Evolutionary conservation across 1,284 basidiomycete genomes (phyloP), one percentile per base, ranked within the genome.

Genomic region (Puccinia novopanici): DNA sequence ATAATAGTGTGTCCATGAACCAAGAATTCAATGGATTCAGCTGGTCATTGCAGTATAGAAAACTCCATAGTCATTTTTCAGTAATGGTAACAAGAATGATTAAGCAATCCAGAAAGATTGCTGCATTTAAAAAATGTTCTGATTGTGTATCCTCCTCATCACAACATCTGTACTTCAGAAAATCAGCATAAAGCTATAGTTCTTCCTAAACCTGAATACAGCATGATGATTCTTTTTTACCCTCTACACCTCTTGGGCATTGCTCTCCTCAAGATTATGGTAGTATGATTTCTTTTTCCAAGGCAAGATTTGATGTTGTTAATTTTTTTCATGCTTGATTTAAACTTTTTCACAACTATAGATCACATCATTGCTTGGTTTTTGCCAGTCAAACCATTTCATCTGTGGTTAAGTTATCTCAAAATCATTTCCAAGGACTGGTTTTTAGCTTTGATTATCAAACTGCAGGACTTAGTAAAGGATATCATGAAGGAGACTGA

Each of bases 361-460:
- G 63, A 67, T 48, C 27, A 27, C 27, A 45, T 67, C 13, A 30
- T 67, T 40, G 40, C 63, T 27, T 67, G 45, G 13, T n/a, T 67
- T 67, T 48, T 48, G 24, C 63, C 63, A 48, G 45, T 67, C 22
- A 67, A 67, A 17, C 63, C 63, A 15, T 67, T 67, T 48, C 42
- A 67, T 48, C 24, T 67, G 0, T 15, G 48, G 12, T 67, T 22
- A 19, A 48, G 0, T 27, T n/a, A 48, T 15, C 9, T 48, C 63
- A 67, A 67, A 27, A 48, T 22, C 42, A 22, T 67, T 5, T 45
- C 42, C 34, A 34, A 40, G 10, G 37, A n/a, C 2, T 34, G 34
- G 2, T n/a, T n/a, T 8, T 40, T 6, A 13, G 40, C 42, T 27
- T 13, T 27, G 24, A 45, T 67, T 27, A 67, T 42, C 8, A 3